phyloP scores from a whole-genome alignment of 225 moss, liverwort and hornwort species.

The Antitrichia curtipendula region DNA sequence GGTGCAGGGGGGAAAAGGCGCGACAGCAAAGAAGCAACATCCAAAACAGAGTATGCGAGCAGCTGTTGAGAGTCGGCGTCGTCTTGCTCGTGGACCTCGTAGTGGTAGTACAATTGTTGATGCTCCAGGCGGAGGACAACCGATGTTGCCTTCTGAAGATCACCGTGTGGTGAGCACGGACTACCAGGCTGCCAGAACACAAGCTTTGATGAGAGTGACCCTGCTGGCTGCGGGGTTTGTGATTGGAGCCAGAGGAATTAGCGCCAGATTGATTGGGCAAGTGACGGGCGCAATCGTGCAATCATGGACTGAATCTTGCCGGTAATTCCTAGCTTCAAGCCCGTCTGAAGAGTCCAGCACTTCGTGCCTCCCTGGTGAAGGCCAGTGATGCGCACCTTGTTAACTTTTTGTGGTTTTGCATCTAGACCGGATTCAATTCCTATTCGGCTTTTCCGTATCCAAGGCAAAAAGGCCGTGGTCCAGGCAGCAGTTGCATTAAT shows the following conservation, averaged over 20 bases:
- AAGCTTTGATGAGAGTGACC: constrained; percentile 94
- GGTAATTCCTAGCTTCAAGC: constrained; percentile 8
- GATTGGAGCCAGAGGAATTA: constrained; percentile 90
- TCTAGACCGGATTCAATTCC: constrained; percentile 75
- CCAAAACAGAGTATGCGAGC: constrained; percentile 97
- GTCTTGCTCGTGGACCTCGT: constrained; percentile 90
- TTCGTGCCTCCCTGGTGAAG: neutral
- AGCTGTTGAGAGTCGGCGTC: constrained; percentile 84
- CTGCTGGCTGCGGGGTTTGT: constrained; percentile 92
- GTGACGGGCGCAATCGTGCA: constrained; percentile 98
- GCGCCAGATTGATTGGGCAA: constrained; percentile 88
- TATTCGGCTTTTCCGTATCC: constrained; percentile 89
- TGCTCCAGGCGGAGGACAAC: constrained; percentile 24
- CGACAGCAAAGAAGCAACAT: constrained; percentile 38
- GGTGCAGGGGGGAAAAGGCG: constrained; percentile 12
- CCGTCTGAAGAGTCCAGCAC: neutral
- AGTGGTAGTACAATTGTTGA: constrained; percentile 59
- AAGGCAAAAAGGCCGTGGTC: constrained; percentile 88
- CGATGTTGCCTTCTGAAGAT: constrained; percentile 76
- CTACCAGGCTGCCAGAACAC: constrained; percentile 82
- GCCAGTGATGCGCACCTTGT: neutral
- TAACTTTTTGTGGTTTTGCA: neutral
- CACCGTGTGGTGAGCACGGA: constrained; percentile 98
- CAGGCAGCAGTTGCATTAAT: constrained; percentile 88
- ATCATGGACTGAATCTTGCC: constrained; percentile 95